Evolutionary conservation across 495 filamentous ascomycete species (phyloP).

Genomic region (Recurvomyces mirabilis): DNA sequence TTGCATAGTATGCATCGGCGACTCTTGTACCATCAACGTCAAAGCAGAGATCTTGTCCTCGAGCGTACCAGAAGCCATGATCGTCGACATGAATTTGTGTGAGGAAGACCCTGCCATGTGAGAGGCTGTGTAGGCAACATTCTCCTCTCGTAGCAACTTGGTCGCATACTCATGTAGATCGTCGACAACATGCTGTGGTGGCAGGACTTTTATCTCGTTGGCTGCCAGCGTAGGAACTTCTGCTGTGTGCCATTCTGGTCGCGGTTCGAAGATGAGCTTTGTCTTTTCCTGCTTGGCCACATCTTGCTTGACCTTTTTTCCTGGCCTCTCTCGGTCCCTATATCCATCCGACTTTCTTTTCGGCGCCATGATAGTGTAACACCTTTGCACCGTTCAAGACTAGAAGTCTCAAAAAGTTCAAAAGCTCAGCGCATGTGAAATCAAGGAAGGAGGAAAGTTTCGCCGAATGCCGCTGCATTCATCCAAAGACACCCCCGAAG

Average conservation of each 20-base stretch:
- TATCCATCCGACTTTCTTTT: no score
- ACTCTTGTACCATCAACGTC: slow-evolving; percentile 88
- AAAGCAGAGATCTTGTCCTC: slow-evolving; percentile 94
- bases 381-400: background rate
- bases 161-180: slow-evolving; percentile 66
- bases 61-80: slow-evolving; percentile 91
- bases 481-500: no score
- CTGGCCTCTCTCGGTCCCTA: background rate
- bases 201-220: slow-evolving; percentile 36
- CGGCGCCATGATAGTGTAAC: no score
- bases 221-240: slow-evolving; percentile 37
- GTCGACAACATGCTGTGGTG: slow-evolving; percentile 49
- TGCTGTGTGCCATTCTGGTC: slow-evolving; percentile 75
- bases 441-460: no score
- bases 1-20: slow-evolving; percentile 82
- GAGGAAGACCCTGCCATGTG: slow-evolving; percentile 57
- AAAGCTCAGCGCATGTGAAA: no score
- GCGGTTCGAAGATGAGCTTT: slow-evolving; percentile 47
- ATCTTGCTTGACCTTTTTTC: slow-evolving; percentile 14
- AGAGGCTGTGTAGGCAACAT: slow-evolving; percentile 45
- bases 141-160: slow-evolving; percentile 62
- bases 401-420: background rate
- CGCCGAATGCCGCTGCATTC: no score
- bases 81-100: slow-evolving; percentile 86
- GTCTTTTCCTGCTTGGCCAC: background rate